Conservation (phyloP, 2,329 filamentous ascomycete species). For the Clarireedia monteithiana region DNA sequence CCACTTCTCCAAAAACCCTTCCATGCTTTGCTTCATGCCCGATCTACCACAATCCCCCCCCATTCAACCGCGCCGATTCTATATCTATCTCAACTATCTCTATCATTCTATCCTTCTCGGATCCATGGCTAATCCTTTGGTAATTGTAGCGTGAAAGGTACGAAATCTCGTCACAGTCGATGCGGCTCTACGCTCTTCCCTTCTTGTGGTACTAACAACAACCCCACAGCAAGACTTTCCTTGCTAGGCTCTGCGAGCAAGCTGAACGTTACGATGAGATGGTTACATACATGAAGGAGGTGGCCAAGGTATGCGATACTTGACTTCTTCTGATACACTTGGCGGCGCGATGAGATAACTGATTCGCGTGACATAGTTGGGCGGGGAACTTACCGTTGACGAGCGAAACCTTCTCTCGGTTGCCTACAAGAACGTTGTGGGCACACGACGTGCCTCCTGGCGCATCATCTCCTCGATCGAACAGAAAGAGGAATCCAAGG, state of each 20-base stretch:
- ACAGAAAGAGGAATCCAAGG: conserved; percentile 99
- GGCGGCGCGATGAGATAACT: conserved; percentile 16
- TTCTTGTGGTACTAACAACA: conserved; percentile 18
- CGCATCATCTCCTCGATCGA: conserved; percentile 99
- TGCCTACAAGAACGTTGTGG: conserved; percentile 99
- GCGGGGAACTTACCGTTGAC: conserved; percentile 79
- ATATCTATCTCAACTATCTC: not conserved
- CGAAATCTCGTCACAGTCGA: conserved; percentile 7
- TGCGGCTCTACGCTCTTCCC: conserved; percentile 7
- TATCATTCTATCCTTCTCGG: conserved; percentile 6
- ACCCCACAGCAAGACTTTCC: conserved; percentile 86
- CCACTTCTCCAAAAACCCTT: not conserved
- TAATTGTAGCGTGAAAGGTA: conserved; percentile 30
- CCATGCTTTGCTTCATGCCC: not conserved
- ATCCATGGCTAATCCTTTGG: conserved; percentile 19
- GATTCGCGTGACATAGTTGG: conserved; percentile 36
- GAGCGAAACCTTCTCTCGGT: conserved; percentile 98
- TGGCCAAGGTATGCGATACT: conserved; percentile 65
- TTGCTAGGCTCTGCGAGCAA: conserved; percentile 99
- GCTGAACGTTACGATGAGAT: conserved; percentile 99
- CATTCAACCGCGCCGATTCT: conserved; percentile 16
- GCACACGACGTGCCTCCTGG: conserved; percentile 96
- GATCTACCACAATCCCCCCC: conserved; percentile 8
- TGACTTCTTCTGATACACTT: conserved; percentile 12
- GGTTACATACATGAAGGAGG: conserved; percentile 99